A percentile compares a stretch with the other conserved stretches of the same genome.
Evolutionary conservation across 495 filamentous ascomycete genomes (phyloP).

Genomic region (Amniculicola lignicola): DNA sequence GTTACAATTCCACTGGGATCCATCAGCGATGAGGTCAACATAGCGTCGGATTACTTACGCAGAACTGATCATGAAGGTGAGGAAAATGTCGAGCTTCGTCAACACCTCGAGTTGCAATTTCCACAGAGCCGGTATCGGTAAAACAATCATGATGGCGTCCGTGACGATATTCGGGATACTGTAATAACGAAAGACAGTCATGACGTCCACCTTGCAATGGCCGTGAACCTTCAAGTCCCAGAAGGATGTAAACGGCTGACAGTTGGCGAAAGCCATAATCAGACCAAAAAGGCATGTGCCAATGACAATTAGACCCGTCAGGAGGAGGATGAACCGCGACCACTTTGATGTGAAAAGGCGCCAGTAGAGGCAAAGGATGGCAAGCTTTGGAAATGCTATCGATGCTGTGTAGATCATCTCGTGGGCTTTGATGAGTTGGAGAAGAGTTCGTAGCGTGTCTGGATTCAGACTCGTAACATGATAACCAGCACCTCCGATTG

Average conservation of each 20-base stretch:
- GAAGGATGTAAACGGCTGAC: slow-evolving; percentile 7
- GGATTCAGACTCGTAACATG: slow-evolving; percentile 1
- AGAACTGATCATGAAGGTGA: slow-evolving; percentile 11
- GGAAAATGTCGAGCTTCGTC: slow-evolving; percentile 10
- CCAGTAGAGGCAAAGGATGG: slow-evolving; percentile 25
- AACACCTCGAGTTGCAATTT: slow-evolving; percentile 3
- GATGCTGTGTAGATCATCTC: slow-evolving; percentile 19
- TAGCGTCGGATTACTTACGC: not conserved
- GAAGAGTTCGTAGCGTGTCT: slow-evolving; percentile 3
- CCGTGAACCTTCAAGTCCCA: not conserved
- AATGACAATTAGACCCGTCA: slow-evolving; percentile 7
- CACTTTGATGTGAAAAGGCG: slow-evolving; percentile 9
- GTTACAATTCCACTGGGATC: slow-evolving; percentile 16
- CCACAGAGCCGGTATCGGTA: slow-evolving; percentile 14
- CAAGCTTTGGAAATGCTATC: slow-evolving; percentile 22
- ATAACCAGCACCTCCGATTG: slow-evolving; percentile 17
- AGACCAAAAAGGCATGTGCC: slow-evolving; percentile 15
- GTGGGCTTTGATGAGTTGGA: slow-evolving; percentile 17
- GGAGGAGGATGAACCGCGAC: not conserved
- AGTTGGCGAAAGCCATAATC: slow-evolving; percentile 13
- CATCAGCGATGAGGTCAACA: not conserved
- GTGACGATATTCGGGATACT: slow-evolving; percentile 24
- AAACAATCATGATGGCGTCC: slow-evolving; percentile 11
- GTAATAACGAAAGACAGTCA: slow-evolving; percentile 21
- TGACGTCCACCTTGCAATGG: slow-evolving; percentile 15